Evolutionary conservation across 2,329 filamentous ascomycete species (phyloP), one percentile per base, ranked within the genome.

Genomic region (Penicillium glabrum): DNA sequence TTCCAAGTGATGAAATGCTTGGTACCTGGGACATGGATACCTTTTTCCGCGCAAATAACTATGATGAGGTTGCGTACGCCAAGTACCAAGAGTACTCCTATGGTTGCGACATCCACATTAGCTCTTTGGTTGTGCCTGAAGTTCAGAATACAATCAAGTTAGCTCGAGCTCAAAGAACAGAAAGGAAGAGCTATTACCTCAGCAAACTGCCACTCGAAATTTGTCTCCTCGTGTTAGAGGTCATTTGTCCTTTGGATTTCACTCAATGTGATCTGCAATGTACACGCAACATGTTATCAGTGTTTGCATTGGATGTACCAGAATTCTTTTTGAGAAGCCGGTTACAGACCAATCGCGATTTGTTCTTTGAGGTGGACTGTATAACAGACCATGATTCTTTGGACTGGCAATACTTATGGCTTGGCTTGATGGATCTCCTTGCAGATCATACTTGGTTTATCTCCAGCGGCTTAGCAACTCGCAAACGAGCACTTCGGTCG

Each of bases 381-480:
- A 19, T 37, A 5, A 45, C 19, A 19, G 16, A 48, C 4, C 16
- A 14, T 31, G 16, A 33, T 23, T 52, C 48, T 37, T 11, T 56
- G 26, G 23, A 53, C 29, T 56, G 39, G 50, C 46, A 56, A 37
- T 24, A 33, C 24, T 31, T 51, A 24, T 21, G 39, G 14, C 57
- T 59, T 4, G 29, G 50, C 4, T 51, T 59, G 46, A 51, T 59
- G 54, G 26, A 26, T 26, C 53, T 59, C 35, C 31, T 46, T 21
- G 33, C 45, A 13, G 52, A 58, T 50, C 14, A 16, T 26, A 44
- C 6, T 21, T 41, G 43, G 50, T 54, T 31, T 33, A 7, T 5
- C 27, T 43, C 21, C 23, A 29, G 14, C 5, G 49, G 27, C 24
- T 39, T 46, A 33, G 29, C 24, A 14, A 47, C 43, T 26, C 24